These are phyloP conservation scores for Pseudogymnoascus sp. DNA, from an alignment of 2,329 filamentous ascomycete genomes.

Conservation along the genomic window DNA sequence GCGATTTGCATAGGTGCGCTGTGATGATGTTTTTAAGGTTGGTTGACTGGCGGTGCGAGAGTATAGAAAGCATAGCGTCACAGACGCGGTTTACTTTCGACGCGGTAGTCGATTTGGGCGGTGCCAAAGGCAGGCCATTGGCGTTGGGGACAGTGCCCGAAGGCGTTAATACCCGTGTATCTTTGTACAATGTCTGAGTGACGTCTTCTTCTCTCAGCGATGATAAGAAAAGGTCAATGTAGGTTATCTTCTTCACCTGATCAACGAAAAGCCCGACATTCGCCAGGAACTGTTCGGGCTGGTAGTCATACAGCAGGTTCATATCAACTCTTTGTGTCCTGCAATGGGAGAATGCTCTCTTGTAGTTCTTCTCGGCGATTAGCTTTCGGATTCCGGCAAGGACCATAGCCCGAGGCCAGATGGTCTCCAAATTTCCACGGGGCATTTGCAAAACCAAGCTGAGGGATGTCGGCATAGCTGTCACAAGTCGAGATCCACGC, in stretches of 20 bases:
- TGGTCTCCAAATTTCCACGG: slow-evolving; percentile 88
- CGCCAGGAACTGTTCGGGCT: slow-evolving; percentile 74
- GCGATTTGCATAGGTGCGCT: slow-evolving; percentile 85
- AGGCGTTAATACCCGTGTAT: slow-evolving; percentile 55
- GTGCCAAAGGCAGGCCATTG: slow-evolving; percentile 25
- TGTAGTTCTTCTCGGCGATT: slow-evolving; percentile 75
- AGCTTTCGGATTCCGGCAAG: slow-evolving; percentile 78
- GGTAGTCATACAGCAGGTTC: slow-evolving; percentile 93
- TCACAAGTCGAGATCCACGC: slow-evolving; percentile 77
- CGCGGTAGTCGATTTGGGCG: slow-evolving; percentile 18
- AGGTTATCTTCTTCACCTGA: slow-evolving; percentile 72
- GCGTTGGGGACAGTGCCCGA: slow-evolving; percentile 13
- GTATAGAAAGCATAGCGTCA: slow-evolving; percentile 66
- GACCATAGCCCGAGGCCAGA: slow-evolving; percentile 87
- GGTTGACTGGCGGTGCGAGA: slow-evolving; percentile 54
- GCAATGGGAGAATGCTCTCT: slow-evolving; percentile 76
- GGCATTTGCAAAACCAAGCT: slow-evolving; percentile 90
- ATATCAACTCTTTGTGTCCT: slow-evolving; percentile 92
- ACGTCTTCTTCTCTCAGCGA: slow-evolving; percentile 87
- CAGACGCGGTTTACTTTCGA: slow-evolving; percentile 83
- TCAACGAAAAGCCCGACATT: slow-evolving; percentile 72
- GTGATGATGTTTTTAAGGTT: slow-evolving; percentile 89
- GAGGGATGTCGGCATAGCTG: slow-evolving; percentile 81
- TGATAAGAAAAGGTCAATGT: slow-evolving; percentile 86
- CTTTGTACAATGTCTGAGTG: slow-evolving; percentile 83